Base-by-base conservation (phyloP, 495 filamentous ascomycete species). In the Trichoderma reesei region DNA sequence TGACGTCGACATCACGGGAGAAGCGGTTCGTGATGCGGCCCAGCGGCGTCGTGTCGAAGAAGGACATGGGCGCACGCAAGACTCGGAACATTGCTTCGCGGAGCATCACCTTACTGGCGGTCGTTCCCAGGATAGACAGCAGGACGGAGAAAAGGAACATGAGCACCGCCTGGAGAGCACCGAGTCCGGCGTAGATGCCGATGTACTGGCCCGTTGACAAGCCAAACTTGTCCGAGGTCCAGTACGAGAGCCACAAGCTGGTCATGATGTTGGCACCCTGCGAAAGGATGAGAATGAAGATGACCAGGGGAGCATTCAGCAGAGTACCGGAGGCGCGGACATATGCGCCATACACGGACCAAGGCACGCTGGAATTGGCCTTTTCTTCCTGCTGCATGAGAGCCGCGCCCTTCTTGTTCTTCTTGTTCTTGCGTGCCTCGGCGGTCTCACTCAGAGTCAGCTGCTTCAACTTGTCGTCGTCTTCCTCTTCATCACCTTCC, bases 11-110 rank as follows among this genome's bases (percentile, higher is more conserved):
- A 73, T 98, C 94, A 69, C 92, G 91, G 3, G 92, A 93, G 76
- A 98, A 98, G 26, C 94, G 89, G 71, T 98, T 98, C 9, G 91
- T 94, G 71, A 98, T 96, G 33, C 94, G 87, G n/a, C 94, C 94
- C 0, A 97, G 71, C 1, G 94, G 94, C 0, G 94, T 98, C 0
- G 93, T 97, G 68, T 97, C 94, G 78, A 98, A 97, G 79, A 98
- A 98, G 4, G 88, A 87, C 92, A 98, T 96, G 0, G 94, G 94
- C 0, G 94, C 93, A 59, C 92, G 84, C 46, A 98, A 80, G 1
- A 91, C 89, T 51, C 88, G 84, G 11, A 74, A 81, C 76, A 97
- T 89, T 31, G 94, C 92, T n/a, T 85, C 77, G 11, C 88, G 83
- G 48, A 97, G 82, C 81, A 98, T 91, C n/a, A 80, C 82, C 72